Base-by-base conservation (phyloP, 208 protist genomes). In the Wallacemonas sp. region DNA sequence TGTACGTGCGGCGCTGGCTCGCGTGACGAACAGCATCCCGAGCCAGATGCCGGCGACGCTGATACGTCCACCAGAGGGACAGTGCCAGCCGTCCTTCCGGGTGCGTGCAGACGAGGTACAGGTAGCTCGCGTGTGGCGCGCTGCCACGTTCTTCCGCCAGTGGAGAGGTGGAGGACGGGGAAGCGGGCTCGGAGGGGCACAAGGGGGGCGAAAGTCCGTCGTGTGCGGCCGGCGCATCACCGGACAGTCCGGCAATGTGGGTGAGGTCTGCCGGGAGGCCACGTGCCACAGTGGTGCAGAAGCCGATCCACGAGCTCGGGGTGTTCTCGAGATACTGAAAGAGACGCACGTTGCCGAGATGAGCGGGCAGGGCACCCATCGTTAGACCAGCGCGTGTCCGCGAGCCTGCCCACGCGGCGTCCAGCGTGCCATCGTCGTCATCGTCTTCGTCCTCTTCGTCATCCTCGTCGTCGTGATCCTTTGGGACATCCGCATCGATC, bases 291-390 rank as follows among this genome's bases (percentile, higher is more conserved):
- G 52, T 41, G 4, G 52, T 59, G 52, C 52, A 59, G 52, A 59
- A 59, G n/a, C 52, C 52, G 22, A 59, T 59, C 52, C 52, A 59
- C 32, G 52, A 59, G 16, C 29, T 59, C 16, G 52, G 52, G 18
- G 32, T 59, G 52, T 59, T 59, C 31, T 59, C 52, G 18, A 59
- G 31, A n/a, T 59, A 59, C 52, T 59, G 52, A n/a, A 59, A 59
- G 11, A 59, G 52, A 10, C 52, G 26, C 5, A 41, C 52, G 20
- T 29, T 59, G 29, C 52, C 52, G n/a, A 59, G 52, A 23, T 59
- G 52, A 5, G 52, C 31, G n/a, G 52, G 52, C 0, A 59, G 52
- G 4, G 52, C 8, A 16, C 31, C 52, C 52, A 59, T 59, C 29
- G 52, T 59, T 5, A 59, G 26, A 14, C 52, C 52, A 7, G 52